Percentiles rank a stretch among this genome's conserved stretches.
phyloP scores from a whole-genome alignment of 163 green algal genomes.

The Prototheca wickerhamii region DNA sequence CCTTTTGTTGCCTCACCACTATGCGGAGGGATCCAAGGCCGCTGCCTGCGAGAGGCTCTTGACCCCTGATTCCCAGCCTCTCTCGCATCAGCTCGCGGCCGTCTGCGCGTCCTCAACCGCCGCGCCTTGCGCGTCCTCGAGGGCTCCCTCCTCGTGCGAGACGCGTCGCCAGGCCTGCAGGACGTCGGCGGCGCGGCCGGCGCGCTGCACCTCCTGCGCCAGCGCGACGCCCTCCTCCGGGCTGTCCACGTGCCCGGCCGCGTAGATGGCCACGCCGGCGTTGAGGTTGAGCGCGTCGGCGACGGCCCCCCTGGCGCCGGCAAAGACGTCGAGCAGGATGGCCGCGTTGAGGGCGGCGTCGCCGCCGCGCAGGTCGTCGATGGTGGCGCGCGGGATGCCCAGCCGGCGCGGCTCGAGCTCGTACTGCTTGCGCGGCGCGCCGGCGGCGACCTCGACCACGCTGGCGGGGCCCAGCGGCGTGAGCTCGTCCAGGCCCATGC shows the following conservation, averaged over 20 bases:
- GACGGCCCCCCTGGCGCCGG: constrained; percentile 62
- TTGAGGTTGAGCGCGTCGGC: constrained; percentile 90
- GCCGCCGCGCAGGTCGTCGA: constrained; percentile 85
- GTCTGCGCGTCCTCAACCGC: too few species aligned
- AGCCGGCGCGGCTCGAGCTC: constrained; percentile 79
- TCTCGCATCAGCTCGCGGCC: too few species aligned
- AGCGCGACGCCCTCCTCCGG: constrained; percentile 76
- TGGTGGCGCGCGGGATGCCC: constrained; percentile 79
- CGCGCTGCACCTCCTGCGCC: constrained; percentile 72
- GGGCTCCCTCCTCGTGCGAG: neutral
- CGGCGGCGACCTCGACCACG: constrained; percentile 69
- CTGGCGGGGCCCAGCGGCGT: constrained; percentile 83
- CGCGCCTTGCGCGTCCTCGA: neutral
- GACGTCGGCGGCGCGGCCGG: constrained; percentile 29
- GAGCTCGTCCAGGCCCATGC: constrained; percentile 92
- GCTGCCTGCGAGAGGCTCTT: too few species aligned
- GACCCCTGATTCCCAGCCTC: too few species aligned
- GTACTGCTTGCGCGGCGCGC: constrained; percentile 52
- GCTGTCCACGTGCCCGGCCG: constrained; percentile 44
- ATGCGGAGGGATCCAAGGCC: too few species aligned
- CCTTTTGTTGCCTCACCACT: too few species aligned
- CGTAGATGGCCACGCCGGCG: constrained; percentile 79
- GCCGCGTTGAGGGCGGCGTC: constrained; percentile 79
- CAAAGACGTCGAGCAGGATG: constrained; percentile 83
- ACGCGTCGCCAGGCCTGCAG: constrained; percentile 18